Conservation (phyloP, 2,329 filamentous ascomycete species). For the Diaporthe velutina region DNA sequence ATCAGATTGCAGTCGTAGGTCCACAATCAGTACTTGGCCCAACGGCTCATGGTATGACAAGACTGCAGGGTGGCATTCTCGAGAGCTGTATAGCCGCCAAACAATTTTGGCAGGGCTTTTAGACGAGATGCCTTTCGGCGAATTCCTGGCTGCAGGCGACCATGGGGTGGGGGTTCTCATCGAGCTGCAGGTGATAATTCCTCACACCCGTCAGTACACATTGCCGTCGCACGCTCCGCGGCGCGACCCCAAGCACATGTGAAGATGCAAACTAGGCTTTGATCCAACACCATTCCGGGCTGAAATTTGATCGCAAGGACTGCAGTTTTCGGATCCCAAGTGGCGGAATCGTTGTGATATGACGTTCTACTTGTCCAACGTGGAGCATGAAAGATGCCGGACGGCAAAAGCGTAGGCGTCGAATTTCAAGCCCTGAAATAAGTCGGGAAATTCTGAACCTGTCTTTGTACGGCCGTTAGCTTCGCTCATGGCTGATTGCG, state of each 20-base stretch:
- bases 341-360: neutral
- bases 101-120: conserved; percentile 31
- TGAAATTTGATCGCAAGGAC: neutral
- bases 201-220: neutral
- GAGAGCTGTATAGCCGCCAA: conserved; percentile 24
- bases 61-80: conserved; percentile 29
- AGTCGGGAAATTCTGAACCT: neutral
- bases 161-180: conserved; percentile 2
- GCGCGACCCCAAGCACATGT: conserved; percentile 28
- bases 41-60: conserved; percentile 21
- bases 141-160: conserved; percentile 30
- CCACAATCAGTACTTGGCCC: neutral
- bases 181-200: conserved; percentile 1
- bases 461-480: conserved; percentile 33
- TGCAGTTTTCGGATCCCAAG: neutral
- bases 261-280: neutral
- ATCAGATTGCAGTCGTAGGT: neutral
- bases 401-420: neutral
- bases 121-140: conserved; percentile 39
- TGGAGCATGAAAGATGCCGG: neutral
- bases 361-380: neutral
- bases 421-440: neutral
- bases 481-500: conserved; percentile 4
- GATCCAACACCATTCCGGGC: conserved; percentile 27
- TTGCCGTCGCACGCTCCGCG: neutral